These are phyloP conservation scores for Daldinia loculata DNA, from an alignment of 495 filamentous ascomycete species.

Conservation along the genomic window DNA sequence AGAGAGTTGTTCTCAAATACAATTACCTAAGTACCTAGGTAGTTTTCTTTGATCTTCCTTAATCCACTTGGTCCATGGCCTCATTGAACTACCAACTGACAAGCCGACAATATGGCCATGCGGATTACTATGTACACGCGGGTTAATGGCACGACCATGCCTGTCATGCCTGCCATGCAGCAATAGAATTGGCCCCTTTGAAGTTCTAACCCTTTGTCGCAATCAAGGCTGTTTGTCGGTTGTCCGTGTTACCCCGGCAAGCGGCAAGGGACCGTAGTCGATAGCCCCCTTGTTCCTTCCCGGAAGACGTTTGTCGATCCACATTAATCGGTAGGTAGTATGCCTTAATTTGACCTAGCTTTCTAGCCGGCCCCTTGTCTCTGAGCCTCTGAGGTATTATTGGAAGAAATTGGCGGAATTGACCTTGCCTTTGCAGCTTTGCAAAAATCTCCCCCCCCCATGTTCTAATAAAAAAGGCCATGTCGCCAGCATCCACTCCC, in stretches of 20 bases:
- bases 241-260: constrained; percentile 12
- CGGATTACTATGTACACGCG: too few relatives aligned
- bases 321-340: constrained; percentile 30
- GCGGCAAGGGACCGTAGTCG: constrained; percentile 6
- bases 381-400: constrained; percentile 13
- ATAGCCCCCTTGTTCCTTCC: constrained; percentile 36
- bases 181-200: constrained; percentile 12
- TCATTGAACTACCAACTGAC: too few relatives aligned
- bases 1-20: background rate
- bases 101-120: too few relatives aligned
- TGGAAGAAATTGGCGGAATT: constrained; percentile 15
- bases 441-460: constrained; percentile 32
- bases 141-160: background rate
- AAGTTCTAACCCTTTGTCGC: constrained; percentile 14
- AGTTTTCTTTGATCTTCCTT: background rate
- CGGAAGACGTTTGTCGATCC: constrained; percentile 42
- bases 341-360: constrained; percentile 25
- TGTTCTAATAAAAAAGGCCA: constrained; percentile 39
- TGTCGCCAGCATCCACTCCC: constrained; percentile 22
- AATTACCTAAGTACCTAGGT: constrained; percentile 7
- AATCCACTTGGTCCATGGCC: too few relatives aligned
- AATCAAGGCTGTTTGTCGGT: constrained; percentile 8
- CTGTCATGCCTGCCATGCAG: background rate
- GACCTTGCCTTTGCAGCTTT: background rate
- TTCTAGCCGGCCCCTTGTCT: background rate